These are phyloP conservation scores for Penicillium sp. DNA, from an alignment of 2,329 filamentous ascomycete genomes.

Conservation along the genomic window DNA sequence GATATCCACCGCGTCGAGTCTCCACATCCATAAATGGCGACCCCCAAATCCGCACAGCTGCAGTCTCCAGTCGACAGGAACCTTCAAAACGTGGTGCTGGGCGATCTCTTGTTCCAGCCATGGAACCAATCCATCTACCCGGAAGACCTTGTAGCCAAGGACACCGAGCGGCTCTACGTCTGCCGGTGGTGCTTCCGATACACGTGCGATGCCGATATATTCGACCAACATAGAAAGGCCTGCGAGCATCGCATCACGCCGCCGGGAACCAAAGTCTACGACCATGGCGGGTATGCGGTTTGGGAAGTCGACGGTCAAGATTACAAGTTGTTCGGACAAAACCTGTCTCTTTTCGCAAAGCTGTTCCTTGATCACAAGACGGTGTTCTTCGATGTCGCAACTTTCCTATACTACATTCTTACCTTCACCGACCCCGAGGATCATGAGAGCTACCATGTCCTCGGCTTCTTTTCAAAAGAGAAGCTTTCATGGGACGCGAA, in stretches of 20 bases:
- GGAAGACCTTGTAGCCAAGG: constrained; percentile 61
- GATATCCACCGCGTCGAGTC: not conserved
- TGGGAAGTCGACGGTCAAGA: constrained; percentile 92
- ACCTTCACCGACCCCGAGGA: constrained; percentile 65
- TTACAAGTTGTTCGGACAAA: constrained; percentile 88
- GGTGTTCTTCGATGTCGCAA: constrained; percentile 93
- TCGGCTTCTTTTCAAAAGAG: constrained; percentile 99
- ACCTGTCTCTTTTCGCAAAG: constrained; percentile 93
- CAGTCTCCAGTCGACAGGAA: constrained; percentile 63
- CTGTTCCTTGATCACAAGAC: constrained; percentile 98
- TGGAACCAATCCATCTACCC: constrained; percentile 93
- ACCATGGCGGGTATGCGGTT: constrained; percentile 77
- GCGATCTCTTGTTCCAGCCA: constrained; percentile 78
- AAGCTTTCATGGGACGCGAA: constrained; percentile 99
- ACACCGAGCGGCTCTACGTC: constrained; percentile 70
- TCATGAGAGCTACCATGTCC: constrained; percentile 58
- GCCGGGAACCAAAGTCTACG: constrained; percentile 75
- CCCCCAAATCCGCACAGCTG: constrained; percentile 25
- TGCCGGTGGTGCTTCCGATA: constrained; percentile 97
- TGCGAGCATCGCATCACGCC: constrained; percentile 58
- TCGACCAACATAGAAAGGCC: constrained; percentile 42
- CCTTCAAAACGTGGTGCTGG: constrained; percentile 82
- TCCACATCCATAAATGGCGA: constrained; percentile 29
- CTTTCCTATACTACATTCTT: constrained; percentile 92
- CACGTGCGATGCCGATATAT: constrained; percentile 51